Evolutionary conservation across 805 yeast species (phyloP), one percentile per base, ranked within the genome.

Genomic region (Suhomyces xylopsoci): DNA sequence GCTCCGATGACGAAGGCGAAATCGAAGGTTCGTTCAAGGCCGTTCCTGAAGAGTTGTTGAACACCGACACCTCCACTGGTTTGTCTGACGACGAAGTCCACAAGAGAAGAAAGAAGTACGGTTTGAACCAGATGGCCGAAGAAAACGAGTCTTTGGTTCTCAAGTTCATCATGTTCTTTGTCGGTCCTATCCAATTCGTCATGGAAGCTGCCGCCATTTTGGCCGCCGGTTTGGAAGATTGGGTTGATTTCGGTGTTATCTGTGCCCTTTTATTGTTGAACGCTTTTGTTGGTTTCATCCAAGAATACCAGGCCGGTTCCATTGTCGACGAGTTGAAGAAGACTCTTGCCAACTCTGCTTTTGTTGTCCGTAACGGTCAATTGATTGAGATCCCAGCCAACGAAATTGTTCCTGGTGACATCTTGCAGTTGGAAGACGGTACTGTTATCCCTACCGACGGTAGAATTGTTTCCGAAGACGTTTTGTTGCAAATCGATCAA

Each of bases 231-330:
- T 81, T 90, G 66, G 90, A 90, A 79, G 97, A 92, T 80, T 91
- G 97, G 97, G 97, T 91, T 69, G 97, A 91, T 83, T 91, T 91
- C 81, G 97, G 97, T 84, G 97, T 91, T 73, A 91, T 91, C 71
- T 84, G 89, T 76, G 97, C 87, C 77, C 78, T 91, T 65, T 81
- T 91, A 65, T 64, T 85, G 74, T 83, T 91, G 71, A 91, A 91
- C 78, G 97, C 97, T 60, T 77, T 79, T 66, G 97, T 91, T 73
- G 97, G 97, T 83, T 91, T 91, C 85, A 81, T 90, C 64, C 97
- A 91, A 81, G 97, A 91, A 78, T 92, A 79, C 87, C 97, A 91
- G 79, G 97, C 97, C 61, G 97, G 97, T 81, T 90, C 97, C 58
- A 91, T 91, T 81, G 97, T 91, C 63, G 97, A 90, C 54, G 97